A percentile compares a stretch with the other conserved stretches of the same genome.
Evolutionary conservation across 2,329 filamentous ascomycete species (phyloP).

Genomic region (Ceratocystis diversiconidia): DNA sequence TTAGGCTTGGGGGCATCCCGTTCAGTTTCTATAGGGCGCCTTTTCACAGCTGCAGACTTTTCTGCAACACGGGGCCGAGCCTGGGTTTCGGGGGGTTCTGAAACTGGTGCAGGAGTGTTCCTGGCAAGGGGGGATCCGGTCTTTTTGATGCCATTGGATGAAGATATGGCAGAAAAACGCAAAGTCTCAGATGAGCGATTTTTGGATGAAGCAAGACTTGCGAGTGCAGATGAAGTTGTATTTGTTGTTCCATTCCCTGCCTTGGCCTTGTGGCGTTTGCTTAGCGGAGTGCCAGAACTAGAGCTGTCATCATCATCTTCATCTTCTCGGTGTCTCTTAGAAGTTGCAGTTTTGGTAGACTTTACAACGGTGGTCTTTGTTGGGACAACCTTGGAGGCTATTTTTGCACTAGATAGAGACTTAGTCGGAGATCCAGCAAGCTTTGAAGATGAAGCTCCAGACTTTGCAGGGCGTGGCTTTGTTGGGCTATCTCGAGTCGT

Average conservation of each 20-base stretch:
- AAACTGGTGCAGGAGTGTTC: conserved; percentile 8
- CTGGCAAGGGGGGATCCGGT: conserved; percentile 9
- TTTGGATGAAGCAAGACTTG: background rate
- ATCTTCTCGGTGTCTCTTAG: conserved; percentile 41
- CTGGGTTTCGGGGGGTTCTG: conserved; percentile 9
- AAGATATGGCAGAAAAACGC: conserved; percentile 11
- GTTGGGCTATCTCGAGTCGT: conserved; percentile 12
- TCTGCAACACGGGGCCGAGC: conserved; percentile 18
- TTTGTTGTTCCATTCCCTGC: conserved; percentile 21
- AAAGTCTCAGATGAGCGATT: conserved; percentile 3
- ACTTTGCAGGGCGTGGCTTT: conserved; percentile 7
- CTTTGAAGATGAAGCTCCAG: background rate
- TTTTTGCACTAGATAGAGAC: conserved; percentile 11
- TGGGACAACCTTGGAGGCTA: conserved; percentile 23
- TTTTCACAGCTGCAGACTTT: conserved; percentile 24
- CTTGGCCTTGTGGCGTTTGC: conserved; percentile 42
- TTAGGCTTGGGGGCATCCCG: background rate
- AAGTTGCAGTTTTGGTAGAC: conserved; percentile 20
- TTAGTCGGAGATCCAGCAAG: background rate
- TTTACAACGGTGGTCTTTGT: conserved; percentile 4
- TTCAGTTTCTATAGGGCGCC: conserved; percentile 19
- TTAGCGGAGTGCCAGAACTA: conserved; percentile 43
- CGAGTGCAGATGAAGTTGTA: background rate
- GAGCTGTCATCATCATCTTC: conserved; percentile 40
- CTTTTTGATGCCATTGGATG: conserved; percentile 8